Evolutionary conservation across 2,329 filamentous ascomycete genomes (phyloP), one percentile per base, ranked within the genome.

Genomic region (Fusarium chaquense): DNA sequence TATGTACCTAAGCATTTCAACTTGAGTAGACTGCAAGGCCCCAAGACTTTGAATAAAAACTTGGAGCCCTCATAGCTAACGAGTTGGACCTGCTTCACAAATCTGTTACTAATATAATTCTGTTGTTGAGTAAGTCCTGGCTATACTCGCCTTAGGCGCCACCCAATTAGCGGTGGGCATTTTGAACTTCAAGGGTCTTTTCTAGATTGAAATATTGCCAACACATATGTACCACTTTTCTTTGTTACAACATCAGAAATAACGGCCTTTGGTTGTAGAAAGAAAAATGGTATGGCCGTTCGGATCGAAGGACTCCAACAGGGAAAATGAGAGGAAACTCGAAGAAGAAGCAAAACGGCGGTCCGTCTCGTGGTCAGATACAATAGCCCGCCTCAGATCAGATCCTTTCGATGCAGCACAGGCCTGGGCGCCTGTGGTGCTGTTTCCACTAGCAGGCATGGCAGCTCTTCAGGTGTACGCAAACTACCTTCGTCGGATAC

Each of bases 401-500:
- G 74, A 75, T 33, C 76, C 72, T 26, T 74, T 81, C n/a, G 69
- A 68, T 44, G 78, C 79, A 13, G 79, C 79, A 43, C 79, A 79
- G 64, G 75, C 80, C 62, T 82, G 81, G 81, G 79, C 77, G 41
- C 81, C 81, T 2, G 73, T 79, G 12, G 78, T 81, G 15, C 53
- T 77, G 6, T 78, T 80, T 58, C 81, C 80, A 7, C 72, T 83
- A 15, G 75, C 76, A 15, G 79, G 80, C 28, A 76, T 82, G 24
- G 77, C 77, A 16, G 78, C 79, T 16, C 65, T 83, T 38, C 80
- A 81, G 51, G 73, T 94, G 47, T 94, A 94, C 81, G 88, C 87
- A 73, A 90, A 86, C 60, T 96, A 94, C 77, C 83, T 99, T 50
- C 91, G 93, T 36, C 92, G 96, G 54, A 93, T 98, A 60, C 94